Evolutionary conservation across 164 flowering plant species (phyloP).

Genomic region (Umbilicus rupestris): DNA sequence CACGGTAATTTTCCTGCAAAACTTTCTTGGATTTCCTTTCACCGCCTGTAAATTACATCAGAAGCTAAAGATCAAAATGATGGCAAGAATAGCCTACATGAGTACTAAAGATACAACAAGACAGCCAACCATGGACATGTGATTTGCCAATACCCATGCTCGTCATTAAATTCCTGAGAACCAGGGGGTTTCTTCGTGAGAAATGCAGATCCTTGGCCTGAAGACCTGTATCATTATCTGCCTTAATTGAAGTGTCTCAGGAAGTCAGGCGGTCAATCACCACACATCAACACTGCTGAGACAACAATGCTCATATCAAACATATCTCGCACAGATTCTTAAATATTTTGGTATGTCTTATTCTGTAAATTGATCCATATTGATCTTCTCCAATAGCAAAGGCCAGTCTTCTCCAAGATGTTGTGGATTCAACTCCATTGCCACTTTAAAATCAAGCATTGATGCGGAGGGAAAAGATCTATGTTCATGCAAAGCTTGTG

Average conservation of each 20-base stretch:
- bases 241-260: not conserved
- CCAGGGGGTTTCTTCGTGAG: slow-evolving; percentile 21
- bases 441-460: slow-evolving; percentile 75
- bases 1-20: slow-evolving; percentile 75
- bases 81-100: slow-evolving; percentile 29
- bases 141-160: slow-evolving; percentile 23
- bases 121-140: slow-evolving; percentile 39
- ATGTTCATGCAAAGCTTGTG: slow-evolving; percentile 38
- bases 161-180: slow-evolving; percentile 10
- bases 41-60: slow-evolving; percentile 49
- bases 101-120: slow-evolving; percentile 62
- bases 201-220: slow-evolving; percentile 22
- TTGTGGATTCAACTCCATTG: slow-evolving; percentile 90
- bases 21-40: slow-evolving; percentile 41
- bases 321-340: slow-evolving; percentile 17
- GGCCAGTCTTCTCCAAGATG: slow-evolving; percentile 99
- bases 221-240: not conserved
- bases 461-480: slow-evolving; percentile 36
- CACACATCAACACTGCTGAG: slow-evolving; percentile 4
- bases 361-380: slow-evolving; percentile 51
- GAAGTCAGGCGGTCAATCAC: not conserved
- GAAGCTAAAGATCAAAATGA: slow-evolving; percentile 27
- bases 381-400: slow-evolving; percentile 72
- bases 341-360: slow-evolving; percentile 17
- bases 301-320: slow-evolving; percentile 24